Conservation (phyloP, 2,329 filamentous ascomycete species). For the Talaromyces amestolkiae region DNA sequence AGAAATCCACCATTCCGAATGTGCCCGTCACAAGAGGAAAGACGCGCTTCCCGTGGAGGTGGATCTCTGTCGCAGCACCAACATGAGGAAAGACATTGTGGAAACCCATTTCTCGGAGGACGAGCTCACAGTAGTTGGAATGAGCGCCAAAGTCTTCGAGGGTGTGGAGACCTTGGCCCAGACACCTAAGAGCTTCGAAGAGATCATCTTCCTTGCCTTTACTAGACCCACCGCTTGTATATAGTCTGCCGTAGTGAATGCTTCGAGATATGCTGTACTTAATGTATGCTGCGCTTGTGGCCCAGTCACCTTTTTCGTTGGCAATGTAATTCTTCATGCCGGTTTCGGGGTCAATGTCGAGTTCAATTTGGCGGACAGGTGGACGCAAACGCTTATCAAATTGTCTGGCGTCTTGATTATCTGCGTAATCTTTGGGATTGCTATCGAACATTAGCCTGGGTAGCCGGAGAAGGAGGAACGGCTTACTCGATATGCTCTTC, state of each 20-base stretch:
- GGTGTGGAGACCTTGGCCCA: slow-evolving; percentile 74
- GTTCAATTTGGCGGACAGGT: slow-evolving; percentile 69
- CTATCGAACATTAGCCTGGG: slow-evolving; percentile 25
- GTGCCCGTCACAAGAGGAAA: slow-evolving; percentile 70
- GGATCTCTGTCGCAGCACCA: slow-evolving; percentile 64
- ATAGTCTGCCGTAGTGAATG: slow-evolving; percentile 74
- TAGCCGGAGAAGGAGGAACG: neutral
- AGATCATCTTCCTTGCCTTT: slow-evolving; percentile 71
- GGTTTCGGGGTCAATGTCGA: slow-evolving; percentile 69
- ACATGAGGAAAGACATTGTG: slow-evolving; percentile 70
- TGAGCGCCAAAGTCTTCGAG: slow-evolving; percentile 78
- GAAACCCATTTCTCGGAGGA: slow-evolving; percentile 69
- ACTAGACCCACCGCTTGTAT: slow-evolving; percentile 62
- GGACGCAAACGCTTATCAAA: slow-evolving; percentile 74
- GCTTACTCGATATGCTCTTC: slow-evolving; percentile 57
- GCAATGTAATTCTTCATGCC: slow-evolving; percentile 99
- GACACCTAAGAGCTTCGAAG: slow-evolving; percentile 73
- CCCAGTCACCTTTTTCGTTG: slow-evolving; percentile 83
- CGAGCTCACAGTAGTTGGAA: slow-evolving; percentile 80
- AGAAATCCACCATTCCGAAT: slow-evolving; percentile 80
- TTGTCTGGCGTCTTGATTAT: slow-evolving; percentile 78
- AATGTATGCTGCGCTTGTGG: slow-evolving; percentile 83
- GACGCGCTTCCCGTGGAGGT: slow-evolving; percentile 62
- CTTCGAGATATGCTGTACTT: slow-evolving; percentile 70
- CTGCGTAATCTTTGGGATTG: slow-evolving; percentile 81